Percentiles rank a stretch among this genome's conserved stretches.
These are phyloP conservation scores for Heterobasidion annosum DNA, from an alignment of 1,284 basidiomycete species.

Conservation along the genomic window DNA sequence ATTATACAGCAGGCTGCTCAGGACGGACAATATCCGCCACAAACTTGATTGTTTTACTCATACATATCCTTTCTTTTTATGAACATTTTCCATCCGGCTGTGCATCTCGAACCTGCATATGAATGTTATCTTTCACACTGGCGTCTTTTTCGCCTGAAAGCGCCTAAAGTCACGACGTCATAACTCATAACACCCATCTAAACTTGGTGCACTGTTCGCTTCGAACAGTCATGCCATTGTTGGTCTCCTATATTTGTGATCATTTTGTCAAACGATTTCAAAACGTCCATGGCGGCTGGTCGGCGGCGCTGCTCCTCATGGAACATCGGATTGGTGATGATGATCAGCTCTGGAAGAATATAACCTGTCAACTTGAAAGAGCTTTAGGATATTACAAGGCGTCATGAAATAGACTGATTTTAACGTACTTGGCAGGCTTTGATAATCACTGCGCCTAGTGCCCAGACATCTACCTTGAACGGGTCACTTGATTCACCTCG, in stretches of 20 bases:
- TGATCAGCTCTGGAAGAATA: background rate
- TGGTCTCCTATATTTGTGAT: background rate
- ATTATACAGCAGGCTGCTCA: conserved; percentile 5
- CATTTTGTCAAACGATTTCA: background rate
- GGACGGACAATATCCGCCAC: background rate
- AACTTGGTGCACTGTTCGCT: background rate
- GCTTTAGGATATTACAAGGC: background rate
- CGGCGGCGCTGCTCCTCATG: background rate
- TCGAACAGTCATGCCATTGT: background rate
- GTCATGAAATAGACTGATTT: background rate
- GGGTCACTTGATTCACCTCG: conserved; percentile 40
- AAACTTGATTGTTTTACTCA: background rate
- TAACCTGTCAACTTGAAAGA: background rate
- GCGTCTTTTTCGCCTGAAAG: no score
- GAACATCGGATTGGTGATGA: background rate
- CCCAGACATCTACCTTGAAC: conserved; percentile 67
- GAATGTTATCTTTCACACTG: no score
- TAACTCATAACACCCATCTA: no score
- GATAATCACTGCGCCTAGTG: conserved; percentile 52
- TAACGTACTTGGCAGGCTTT: conserved; percentile 50
- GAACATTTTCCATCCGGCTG: no score
- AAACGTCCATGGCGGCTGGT: background rate
- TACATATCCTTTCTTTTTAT: no score
- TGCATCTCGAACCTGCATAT: no score
- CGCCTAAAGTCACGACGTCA: no score